Evolutionary conservation across 805 yeast genomes (phyloP).

Genomic region (Monosporozyma yasuniensis): DNA sequence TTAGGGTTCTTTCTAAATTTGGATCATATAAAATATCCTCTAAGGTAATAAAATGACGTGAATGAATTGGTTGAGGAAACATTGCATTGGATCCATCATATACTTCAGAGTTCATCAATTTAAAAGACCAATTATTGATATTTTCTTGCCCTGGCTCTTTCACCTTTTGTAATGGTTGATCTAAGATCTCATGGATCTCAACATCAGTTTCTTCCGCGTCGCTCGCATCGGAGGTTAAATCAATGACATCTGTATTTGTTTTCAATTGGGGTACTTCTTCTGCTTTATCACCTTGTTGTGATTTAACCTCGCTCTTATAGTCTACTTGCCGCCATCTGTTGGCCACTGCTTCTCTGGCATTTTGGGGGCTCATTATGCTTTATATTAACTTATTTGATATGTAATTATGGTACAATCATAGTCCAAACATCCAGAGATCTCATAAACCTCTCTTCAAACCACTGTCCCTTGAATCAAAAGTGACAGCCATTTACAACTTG

Average conservation of each 20-base stretch:
- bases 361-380: neutral
- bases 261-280: neutral
- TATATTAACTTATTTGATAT: neutral
- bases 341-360: neutral
- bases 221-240: constrained; percentile 2
- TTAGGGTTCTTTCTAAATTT: constrained; percentile 32
- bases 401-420: too few relatives aligned
- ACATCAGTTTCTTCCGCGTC: neutral
- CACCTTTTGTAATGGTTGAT: too few relatives aligned
- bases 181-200: neutral
- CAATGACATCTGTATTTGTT: neutral
- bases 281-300: too few relatives aligned
- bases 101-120: constrained; percentile 16
- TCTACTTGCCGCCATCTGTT: constrained; percentile 1
- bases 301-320: neutral
- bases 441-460: too few relatives aligned
- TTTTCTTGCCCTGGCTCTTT: neutral
- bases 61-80: neutral
- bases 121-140: constrained; percentile 9
- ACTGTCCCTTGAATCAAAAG: neutral
- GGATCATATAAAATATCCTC: constrained; percentile 29
- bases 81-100: constrained; percentile 10
- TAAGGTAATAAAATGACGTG: constrained; percentile 20
- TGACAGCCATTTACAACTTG: neutral
- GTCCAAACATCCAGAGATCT: too few relatives aligned